A percentile compares a stretch with the other conserved stretches of the same genome.
Conservation (phyloP, 2,329 filamentous ascomycete genomes). For the Bretziella fagacearum region DNA sequence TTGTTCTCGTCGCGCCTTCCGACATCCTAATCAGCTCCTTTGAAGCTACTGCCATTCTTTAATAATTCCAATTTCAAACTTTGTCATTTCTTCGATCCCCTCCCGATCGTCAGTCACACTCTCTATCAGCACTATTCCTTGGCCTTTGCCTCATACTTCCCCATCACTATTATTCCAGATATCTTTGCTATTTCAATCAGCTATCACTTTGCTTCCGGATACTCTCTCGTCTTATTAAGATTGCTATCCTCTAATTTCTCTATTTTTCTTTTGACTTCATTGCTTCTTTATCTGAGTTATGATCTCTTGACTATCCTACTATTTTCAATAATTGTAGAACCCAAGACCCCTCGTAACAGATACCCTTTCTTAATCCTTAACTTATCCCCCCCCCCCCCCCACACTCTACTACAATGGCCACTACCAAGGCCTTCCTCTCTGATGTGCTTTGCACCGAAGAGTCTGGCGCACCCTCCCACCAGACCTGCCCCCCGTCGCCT, state of each 20-base stretch:
- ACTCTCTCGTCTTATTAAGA: no score
- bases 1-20: background rate
- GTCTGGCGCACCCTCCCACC: background rate
- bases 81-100: background rate
- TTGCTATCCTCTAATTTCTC: no score
- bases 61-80: background rate
- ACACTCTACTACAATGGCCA: slow-evolving; percentile 4
- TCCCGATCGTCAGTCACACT: background rate
- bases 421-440: slow-evolving; percentile 6
- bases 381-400: background rate
- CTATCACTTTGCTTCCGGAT: background rate
- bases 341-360: background rate
- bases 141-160: no score
- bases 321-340: background rate
- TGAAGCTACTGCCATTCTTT: background rate
- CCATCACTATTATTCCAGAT: background rate
- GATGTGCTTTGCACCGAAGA: slow-evolving; percentile 8
- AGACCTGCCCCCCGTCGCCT: slow-evolving; percentile 3
- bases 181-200: no score
- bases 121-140: background rate
- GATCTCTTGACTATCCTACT: background rate
- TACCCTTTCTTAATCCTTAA: background rate
- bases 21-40: slow-evolving; percentile 1
- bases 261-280: background rate
- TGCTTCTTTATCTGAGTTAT: background rate